Evolutionary conservation across 345 rosid species (phyloP).

Genomic region (Eucalyptus sideroxylon): DNA sequence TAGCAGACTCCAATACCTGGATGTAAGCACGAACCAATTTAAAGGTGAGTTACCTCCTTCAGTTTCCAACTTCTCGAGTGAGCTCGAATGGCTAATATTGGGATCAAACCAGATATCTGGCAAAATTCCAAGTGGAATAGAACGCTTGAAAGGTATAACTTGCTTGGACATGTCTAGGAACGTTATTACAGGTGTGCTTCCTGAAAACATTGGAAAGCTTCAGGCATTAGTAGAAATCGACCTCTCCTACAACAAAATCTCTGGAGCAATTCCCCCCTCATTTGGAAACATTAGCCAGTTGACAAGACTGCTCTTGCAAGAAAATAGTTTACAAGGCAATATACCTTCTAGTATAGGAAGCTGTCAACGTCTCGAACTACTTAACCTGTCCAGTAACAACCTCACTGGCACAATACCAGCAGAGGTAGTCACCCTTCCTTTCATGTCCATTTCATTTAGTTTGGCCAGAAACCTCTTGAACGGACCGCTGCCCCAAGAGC

Average conservation of each 20-base stretch:
- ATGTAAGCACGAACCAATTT: background rate
- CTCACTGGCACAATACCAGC: background rate
- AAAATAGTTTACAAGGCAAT: background rate
- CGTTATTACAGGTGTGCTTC: background rate
- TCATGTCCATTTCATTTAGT: background rate
- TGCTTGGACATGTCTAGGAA: background rate
- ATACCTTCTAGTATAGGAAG: background rate
- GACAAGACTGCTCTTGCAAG: background rate
- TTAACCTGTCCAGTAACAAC: background rate
- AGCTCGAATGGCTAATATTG: background rate
- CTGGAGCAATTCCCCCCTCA: background rate
- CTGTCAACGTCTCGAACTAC: background rate
- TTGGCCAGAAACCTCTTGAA: background rate
- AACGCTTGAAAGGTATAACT: background rate
- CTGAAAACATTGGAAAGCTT: background rate
- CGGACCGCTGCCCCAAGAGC: background rate
- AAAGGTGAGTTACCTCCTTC: background rate
- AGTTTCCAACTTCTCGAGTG: background rate
- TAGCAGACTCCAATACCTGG: accelerated
- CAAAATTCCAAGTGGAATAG: background rate
- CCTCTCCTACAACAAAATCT: background rate
- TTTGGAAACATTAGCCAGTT: background rate
- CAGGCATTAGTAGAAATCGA: background rate
- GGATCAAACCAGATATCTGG: background rate
- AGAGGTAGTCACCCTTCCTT: background rate